phyloP scores from a whole-genome alignment of 257 asterid species.

The Capsicum baccatum region DNA sequence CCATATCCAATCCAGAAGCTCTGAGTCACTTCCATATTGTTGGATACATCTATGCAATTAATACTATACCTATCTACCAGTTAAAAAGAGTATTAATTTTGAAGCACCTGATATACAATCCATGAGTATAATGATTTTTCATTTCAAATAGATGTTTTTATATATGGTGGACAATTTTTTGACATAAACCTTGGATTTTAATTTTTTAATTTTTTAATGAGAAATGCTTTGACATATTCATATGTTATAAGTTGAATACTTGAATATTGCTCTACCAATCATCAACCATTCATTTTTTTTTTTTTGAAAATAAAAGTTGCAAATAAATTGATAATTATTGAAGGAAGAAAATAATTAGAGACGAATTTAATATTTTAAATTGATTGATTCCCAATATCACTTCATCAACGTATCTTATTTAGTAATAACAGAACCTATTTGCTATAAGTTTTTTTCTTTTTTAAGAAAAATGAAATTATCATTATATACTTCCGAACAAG shows the following conservation, averaged over 20 bases:
- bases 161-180: background rate
- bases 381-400: background rate
- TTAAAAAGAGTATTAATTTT: background rate
- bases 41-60: background rate
- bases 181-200: background rate
- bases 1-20: background rate
- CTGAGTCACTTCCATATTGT: background rate
- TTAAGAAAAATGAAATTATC: background rate
- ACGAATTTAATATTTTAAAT: background rate
- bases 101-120: background rate
- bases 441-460: background rate
- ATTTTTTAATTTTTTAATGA: background rate
- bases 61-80: background rate
- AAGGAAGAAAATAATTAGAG: background rate
- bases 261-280: background rate
- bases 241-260: background rate
- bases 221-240: background rate
- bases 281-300: background rate
- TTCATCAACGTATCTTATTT: background rate
- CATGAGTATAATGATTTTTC: background rate
- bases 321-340: background rate
- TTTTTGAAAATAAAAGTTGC: background rate
- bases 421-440: background rate
- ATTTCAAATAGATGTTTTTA: background rate
- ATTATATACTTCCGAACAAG: background rate